Evolutionary conservation across 345 rosid species (phyloP), one percentile per base, ranked within the genome.

Genomic region (Diplotaxis tenuifolia): DNA sequence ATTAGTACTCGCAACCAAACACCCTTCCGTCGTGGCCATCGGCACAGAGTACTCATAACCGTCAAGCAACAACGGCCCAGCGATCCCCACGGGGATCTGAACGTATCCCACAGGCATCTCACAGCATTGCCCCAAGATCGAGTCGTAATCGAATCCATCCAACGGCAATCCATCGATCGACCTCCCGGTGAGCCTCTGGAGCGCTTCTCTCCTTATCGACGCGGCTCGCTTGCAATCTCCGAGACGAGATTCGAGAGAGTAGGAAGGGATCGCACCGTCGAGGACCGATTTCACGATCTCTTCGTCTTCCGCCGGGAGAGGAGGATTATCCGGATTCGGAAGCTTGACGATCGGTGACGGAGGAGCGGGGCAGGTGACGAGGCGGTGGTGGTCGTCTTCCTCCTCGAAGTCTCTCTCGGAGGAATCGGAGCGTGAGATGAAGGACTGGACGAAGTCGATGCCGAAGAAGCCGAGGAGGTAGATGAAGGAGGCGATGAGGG

Each of bases 11-110:
- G 99, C 99, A 19, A 90, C 92, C 79, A 95, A 70, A 69, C 97
- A 92, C 0, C 99, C 99, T 77, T 95, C 99, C 0, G 99, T 95
- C 2, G 99, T 95, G 5, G 97, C 97, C 99, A 92, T 92, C 15
- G 99, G 99, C 49, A 95, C 87, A 14, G 83, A 78, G 62, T 87
- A 85, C 86, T 95, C 96, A 5, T 22, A 75, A 31, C 96, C 97
- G 47, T 95, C 90, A 0, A 92, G 90, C 78, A 92, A 53, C 83
- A 95, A 69, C 0, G 97, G 99, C 10, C 99, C 97, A 0, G 96
- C 96, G 4, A 92, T 80, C 27, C 98, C 97, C 55, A 94, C 96
- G 2, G 98, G 97, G 57, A 94, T 84, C 87, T 91, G 98, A 47
- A 95, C 84, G 58, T 92, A 92, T 0, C 99, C 99, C 1, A 92